Evolutionary conservation across 148 eudicot genomes (phyloP), one percentile per base, ranked within the genome.

Genomic region (Pouteria glomerata): DNA sequence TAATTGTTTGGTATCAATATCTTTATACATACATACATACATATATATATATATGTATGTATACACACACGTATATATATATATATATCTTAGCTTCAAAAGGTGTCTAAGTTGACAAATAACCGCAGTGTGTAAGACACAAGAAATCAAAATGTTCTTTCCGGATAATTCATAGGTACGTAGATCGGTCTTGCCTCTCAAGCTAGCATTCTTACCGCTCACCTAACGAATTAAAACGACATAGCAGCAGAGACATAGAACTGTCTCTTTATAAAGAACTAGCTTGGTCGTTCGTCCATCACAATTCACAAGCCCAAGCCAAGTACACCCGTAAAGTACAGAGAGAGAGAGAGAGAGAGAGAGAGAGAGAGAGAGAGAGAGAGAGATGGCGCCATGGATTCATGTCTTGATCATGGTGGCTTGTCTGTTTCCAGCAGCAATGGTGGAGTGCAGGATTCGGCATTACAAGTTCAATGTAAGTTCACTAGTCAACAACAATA

Each of bases 401-500:
- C 41, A 30, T 1, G 48, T 41, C 1, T 47, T 68, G 73, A 51
- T 41, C 27, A 37, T 59, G 67, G 73, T 24, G 52, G 73, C 63
- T 47, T 67, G 48, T 69, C 67, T 59, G 34, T 41, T 47, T n/a
- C 77, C 71, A 0, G 16, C 63, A 29, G n/a, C n/a, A n/a, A n/a
- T 73, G 4, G 83, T 73, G 1, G 82, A 82, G 70, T 66, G 76
- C 19, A 66, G 71, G n/a, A 44, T 82, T 76, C 85, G 85, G 16
- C 70, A 76, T 26, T 82, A 82, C 78, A 82, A 82, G 78, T 82
- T 82, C 41, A 79, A 82, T 62, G 85, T 82, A 79, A 82, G 85
- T 76, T 18, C 4, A 8, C 6, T 58, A 7, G 13, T 13, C 8
- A 44, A 2, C 13, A 2, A n/a, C n/a, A n/a, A n/a, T n/a, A n/a